Evolutionary conservation across 371 early-diverging fungal genomes (phyloP).

Genomic region (Smittium mucronatum): DNA sequence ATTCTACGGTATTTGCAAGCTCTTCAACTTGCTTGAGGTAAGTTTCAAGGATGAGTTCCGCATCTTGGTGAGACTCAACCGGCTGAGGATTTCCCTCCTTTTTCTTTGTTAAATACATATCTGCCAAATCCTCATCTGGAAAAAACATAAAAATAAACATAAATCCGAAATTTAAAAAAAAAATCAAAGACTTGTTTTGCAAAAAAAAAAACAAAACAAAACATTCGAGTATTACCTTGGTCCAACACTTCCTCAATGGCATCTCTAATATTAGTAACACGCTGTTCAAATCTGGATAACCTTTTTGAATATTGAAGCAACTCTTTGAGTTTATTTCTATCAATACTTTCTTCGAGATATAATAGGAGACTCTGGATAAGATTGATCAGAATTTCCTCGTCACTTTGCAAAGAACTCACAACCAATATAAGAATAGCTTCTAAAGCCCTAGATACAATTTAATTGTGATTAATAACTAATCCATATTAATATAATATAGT

Average conservation of each 20-base stretch:
- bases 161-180: no score
- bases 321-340: constrained; percentile 55
- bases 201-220: no score
- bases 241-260: constrained; percentile 67
- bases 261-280: constrained; percentile 55
- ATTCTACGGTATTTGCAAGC: constrained; percentile 51
- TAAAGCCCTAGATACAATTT: constrained; percentile 37
- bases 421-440: constrained; percentile 72
- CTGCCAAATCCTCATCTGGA: constrained; percentile 77
- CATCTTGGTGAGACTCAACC: constrained; percentile 62
- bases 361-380: constrained; percentile 48
- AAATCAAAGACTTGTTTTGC: no score
- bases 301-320: constrained; percentile 61
- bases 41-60: constrained; percentile 74
- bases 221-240: no score
- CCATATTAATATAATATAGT: neutral
- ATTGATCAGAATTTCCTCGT: constrained; percentile 51
- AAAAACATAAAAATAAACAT: no score
- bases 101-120: constrained; percentile 76
- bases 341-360: constrained; percentile 60
- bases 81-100: constrained; percentile 40
- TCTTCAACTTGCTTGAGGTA: constrained; percentile 79
- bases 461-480: constrained; percentile 15
- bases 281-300: constrained; percentile 58
- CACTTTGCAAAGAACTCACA: constrained; percentile 50